These are phyloP conservation scores for Solanum ossicruentum DNA, from an alignment of 257 asterid genomes.

Conservation along the genomic window DNA sequence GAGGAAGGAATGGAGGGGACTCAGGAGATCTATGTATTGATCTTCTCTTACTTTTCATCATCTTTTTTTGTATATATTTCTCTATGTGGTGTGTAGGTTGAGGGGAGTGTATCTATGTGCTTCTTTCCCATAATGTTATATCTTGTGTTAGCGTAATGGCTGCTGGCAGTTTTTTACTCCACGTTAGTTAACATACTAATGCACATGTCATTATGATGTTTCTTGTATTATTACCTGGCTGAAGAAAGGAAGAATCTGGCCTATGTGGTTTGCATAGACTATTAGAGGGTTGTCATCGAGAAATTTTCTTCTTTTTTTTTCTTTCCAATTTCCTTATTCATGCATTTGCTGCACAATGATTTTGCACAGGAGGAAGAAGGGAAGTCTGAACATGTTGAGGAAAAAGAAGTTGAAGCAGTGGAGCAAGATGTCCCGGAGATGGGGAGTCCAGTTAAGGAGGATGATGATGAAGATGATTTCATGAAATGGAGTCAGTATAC, in stretches of 20 bases:
- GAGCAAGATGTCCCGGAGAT: constrained; percentile 12
- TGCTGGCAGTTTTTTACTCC: not conserved
- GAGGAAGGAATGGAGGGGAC: constrained; percentile 30
- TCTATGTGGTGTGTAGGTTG: not conserved
- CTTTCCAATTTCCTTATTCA: not conserved
- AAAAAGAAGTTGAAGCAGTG: constrained; percentile 9
- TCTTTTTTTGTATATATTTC: not conserved
- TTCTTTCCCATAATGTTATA: not conserved
- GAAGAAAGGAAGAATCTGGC: not conserved
- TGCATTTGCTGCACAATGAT: not conserved
- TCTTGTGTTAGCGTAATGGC: not conserved
- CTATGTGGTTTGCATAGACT: not conserved
- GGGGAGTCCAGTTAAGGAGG: constrained; percentile 16
- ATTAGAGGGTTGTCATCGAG: not conserved
- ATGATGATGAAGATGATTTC: constrained; percentile 37
- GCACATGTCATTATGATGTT: not conserved
- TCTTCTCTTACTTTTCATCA: not conserved
- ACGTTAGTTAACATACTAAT: not conserved
- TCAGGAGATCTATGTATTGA: constrained; percentile 21
- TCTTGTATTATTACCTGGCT: not conserved
- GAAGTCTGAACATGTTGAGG: constrained; percentile 18
- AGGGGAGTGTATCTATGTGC: not conserved
- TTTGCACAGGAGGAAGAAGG: constrained; percentile 30
- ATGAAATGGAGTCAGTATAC: constrained; percentile 33
- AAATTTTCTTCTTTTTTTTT: not conserved